Base-by-base conservation (phyloP, 2,329 filamentous ascomycete genomes). In the Coccinonectria pachysandricola region DNA sequence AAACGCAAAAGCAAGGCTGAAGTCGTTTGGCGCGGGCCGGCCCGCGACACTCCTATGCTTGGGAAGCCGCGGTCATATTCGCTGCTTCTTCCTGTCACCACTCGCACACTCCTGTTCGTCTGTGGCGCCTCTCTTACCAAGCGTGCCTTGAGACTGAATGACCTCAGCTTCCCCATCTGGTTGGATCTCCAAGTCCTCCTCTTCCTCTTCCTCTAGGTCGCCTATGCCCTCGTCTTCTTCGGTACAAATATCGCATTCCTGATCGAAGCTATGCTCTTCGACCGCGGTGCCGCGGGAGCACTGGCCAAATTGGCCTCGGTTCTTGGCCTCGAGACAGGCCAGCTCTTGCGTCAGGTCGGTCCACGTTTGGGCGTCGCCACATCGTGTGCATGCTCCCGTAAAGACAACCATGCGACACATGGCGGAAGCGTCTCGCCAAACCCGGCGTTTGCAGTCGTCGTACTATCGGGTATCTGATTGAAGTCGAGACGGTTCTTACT, bases 371-470 rank as follows among this genome's bases (percentile, higher is more conserved):
- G 33, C 39, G 5, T 53, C 45, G 20, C 44, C 50, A 43, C 63
- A 67, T 24, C 48, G 50, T 19, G 58, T 57, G 46, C 63, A 67
- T 20, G 45, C 42, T 23, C 63, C 63, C 19, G 43, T 42, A 39
- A 65, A 67, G 21, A 57, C 42, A 22, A 66, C 41, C 42, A 62
- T 50, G 28, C 63, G 62, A 46, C 63, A 67, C 63, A 67, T 67
- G 40, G 21, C 29, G 26, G 11, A 10, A 14, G n/a, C 24, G 17
- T 32, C 24, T 13, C n/a, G 20, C 18, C n/a, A n/a, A n/a, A n/a
- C n/a, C n/a, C n/a, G n/a, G n/a, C 15, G 25, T 20, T 8, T 15
- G 27, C 15, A 16, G 27, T 30, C 7, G 27, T 21, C 8, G 8
- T 24, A 11, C 22, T 18, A 24, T 10, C 15, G 15, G 15, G n/a